These are phyloP conservation scores for Penicillium expansum DNA, from an alignment of 2,329 filamentous ascomycete species.

Conservation along the genomic window DNA sequence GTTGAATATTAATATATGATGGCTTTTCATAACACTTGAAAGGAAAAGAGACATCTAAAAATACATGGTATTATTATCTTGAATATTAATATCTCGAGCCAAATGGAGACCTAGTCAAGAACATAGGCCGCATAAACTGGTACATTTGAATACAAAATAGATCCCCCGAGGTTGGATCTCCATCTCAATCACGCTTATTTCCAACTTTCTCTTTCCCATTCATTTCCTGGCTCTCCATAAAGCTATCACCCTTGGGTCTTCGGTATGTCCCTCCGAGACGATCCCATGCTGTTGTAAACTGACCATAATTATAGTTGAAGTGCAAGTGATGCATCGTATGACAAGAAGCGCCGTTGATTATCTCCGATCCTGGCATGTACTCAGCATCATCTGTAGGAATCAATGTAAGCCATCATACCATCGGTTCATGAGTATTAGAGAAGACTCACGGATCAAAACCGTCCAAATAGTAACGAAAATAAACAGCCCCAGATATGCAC, in stretches of 20 bases:
- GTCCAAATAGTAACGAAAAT: slow-evolving; percentile 95
- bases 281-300: slow-evolving; percentile 92
- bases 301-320: slow-evolving; percentile 90
- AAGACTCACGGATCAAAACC: slow-evolving; percentile 66
- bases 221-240: slow-evolving; percentile 11
- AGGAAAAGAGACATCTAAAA: background rate
- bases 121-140: too few relatives aligned
- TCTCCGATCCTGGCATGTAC: slow-evolving; percentile 77
- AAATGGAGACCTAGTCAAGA: background rate
- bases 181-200: slow-evolving; percentile 6
- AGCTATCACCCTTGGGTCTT: slow-evolving; percentile 18
- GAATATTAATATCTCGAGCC: background rate
- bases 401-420: background rate
- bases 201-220: background rate
- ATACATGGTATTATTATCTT: background rate
- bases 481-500: slow-evolving; percentile 80
- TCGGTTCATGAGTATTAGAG: background rate
- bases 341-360: slow-evolving; percentile 85
- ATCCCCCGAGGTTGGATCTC: background rate
- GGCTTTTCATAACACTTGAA: too few relatives aligned
- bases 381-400: slow-evolving; percentile 70
- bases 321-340: slow-evolving; percentile 88
- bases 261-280: slow-evolving; percentile 69
- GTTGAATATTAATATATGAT: slow-evolving; percentile 9
- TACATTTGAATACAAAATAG: background rate